Base-by-base conservation (phyloP, 2,329 filamentous ascomycete genomes). In the Onygenales sp. region DNA sequence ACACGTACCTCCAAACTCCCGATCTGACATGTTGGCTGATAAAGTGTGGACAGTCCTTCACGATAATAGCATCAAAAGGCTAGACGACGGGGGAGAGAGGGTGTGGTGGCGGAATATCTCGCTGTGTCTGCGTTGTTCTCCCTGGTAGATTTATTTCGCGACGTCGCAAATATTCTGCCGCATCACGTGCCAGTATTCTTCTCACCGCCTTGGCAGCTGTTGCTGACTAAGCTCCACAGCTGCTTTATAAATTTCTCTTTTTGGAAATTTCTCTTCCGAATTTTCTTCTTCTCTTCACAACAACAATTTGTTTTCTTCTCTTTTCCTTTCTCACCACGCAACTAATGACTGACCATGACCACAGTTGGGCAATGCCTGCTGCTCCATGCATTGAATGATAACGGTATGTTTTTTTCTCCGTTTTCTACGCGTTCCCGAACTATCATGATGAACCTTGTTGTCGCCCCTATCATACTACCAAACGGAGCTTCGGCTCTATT, bases 381-480 rank as follows among this genome's bases (percentile, higher is more conserved):
- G 9, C 4, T 32, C 11, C 13, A 49, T 41, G 33, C 10, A 9
- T 9, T 31, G 6, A 41, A 14, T 43, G 38, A 52, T 14, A 51
- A 46, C 46, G 50, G 50, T 52, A 52, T 31, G 50, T 52, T 3
- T 11, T 36, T 60, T 58, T 21, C 46, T 52, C 46, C 45, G 36
- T 58, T n/a, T 52, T 53, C 38, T 55, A 54, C 53, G 43, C 13
- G 17, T 33, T 56, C 41, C 45, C 46, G 54, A 56, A 55, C 58
- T 67, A 64, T 59, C 60, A 74, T 78, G 78, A 82, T 81, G 79
- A 81, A 75, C 72, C 60, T 71, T 69, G 71, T 76, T 81, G 78
- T 82, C 79, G 79, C 79, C 79, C 79, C 79, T 81, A 81, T 81
- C 79, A 73, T 72, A 81, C 21, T 27, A 27, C 5, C 64, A 63